Conservation (phyloP, 2,329 filamentous ascomycete genomes). For the Cordyceps fumosorosea region DNA sequence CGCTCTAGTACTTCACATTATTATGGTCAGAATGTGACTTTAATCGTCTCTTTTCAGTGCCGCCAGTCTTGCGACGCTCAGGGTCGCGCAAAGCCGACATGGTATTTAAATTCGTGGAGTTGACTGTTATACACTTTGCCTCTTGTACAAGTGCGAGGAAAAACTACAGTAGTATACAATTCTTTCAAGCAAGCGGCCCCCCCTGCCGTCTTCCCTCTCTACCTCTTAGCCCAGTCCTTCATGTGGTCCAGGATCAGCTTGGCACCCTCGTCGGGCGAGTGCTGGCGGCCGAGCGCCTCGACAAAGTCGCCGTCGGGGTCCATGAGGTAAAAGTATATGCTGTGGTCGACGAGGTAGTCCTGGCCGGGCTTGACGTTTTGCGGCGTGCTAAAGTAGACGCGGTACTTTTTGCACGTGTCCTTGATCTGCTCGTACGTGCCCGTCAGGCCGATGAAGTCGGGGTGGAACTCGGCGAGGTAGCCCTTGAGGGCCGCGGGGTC, state of each 20-base stretch:
- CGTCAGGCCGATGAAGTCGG: constrained; percentile 77
- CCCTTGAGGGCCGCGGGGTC: constrained; percentile 75
- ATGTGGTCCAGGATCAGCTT: constrained; percentile 82
- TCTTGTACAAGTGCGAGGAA: not conserved
- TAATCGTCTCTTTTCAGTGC: not conserved
- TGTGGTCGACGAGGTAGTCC: constrained; percentile 97
- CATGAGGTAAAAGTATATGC: constrained; percentile 99
- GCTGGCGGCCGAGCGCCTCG: constrained; percentile 90
- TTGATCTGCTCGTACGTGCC: constrained; percentile 93
- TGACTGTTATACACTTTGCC: not conserved
- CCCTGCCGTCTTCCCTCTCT: not conserved
- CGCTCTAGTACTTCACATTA: not conserved
- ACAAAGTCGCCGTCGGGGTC: constrained; percentile 98
- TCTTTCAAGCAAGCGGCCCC: not conserved
- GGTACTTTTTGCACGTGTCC: constrained; percentile 87
- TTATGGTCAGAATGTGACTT: not conserved
- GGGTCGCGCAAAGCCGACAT: not conserved
- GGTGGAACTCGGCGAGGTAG: constrained; percentile 89
- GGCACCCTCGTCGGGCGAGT: constrained; percentile 80
- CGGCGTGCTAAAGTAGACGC: constrained; percentile 96
- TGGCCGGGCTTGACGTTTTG: constrained; percentile 81
- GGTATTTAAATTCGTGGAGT: constrained; percentile 4
- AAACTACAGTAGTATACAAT: constrained; percentile 12
- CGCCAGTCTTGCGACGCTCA: not conserved
- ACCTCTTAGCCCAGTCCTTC: constrained; percentile 46